phyloP scores from a whole-genome alignment of 2,329 filamentous ascomycete genomes.

The Fusarium secorum region DNA sequence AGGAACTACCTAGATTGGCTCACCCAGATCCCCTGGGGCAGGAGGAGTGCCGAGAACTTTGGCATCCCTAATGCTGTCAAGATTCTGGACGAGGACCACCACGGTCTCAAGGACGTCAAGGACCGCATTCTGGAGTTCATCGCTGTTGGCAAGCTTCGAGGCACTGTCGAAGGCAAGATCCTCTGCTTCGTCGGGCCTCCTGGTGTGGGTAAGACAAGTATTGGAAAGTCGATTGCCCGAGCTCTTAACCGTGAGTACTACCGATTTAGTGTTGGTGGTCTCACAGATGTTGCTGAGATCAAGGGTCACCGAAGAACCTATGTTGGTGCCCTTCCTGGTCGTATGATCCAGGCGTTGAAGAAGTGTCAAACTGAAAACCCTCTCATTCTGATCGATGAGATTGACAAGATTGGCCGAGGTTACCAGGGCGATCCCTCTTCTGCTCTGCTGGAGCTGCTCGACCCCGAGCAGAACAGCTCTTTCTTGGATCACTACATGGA shows the following conservation, averaged over 20 bases:
- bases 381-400: constrained; percentile 93
- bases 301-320: constrained; percentile 97
- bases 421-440: constrained; percentile 97
- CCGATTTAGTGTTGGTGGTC: constrained; percentile 94
- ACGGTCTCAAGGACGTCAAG: constrained; percentile 97
- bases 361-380: constrained; percentile 99
- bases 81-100: constrained; percentile 95
- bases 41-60: constrained; percentile 95
- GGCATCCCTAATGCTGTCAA: constrained; percentile 89
- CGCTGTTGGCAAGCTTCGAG: constrained; percentile 93
- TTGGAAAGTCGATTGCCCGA: constrained; percentile 96
- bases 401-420: constrained; percentile 96
- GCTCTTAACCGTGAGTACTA: constrained; percentile 97
- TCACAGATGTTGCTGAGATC: constrained; percentile 98
- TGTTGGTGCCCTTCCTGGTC: constrained; percentile 91
- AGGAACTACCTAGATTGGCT: constrained; percentile 99
- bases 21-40: constrained; percentile 97
- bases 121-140: constrained; percentile 98
- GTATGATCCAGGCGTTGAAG: constrained; percentile 97
- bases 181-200: constrained; percentile 96
- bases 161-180: constrained; percentile 98
- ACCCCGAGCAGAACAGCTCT: constrained; percentile 96
- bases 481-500: constrained; percentile 99
- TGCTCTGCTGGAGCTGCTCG: constrained; percentile 89
- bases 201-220: constrained; percentile 98